Conservation (phyloP, 2,329 filamentous ascomycete species). For the Aspergillus quadrilineatus region DNA sequence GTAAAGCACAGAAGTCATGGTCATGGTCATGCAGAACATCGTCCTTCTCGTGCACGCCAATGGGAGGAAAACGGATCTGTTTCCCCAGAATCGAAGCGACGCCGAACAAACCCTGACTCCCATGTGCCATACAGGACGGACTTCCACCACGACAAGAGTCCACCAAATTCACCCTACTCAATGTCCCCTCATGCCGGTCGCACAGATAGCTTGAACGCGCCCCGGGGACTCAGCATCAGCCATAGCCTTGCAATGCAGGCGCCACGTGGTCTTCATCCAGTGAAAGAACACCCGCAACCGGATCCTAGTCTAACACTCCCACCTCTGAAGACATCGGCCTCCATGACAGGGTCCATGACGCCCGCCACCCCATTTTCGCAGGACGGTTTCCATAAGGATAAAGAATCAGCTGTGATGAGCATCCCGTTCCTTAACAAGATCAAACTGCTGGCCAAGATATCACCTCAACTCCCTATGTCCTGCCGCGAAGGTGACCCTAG, state of each 20-base stretch:
- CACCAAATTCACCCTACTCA: slow-evolving; percentile 42
- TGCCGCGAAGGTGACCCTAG: slow-evolving; percentile 31
- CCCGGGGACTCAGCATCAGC: slow-evolving; percentile 24
- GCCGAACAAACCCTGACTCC: slow-evolving; percentile 59
- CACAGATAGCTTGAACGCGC: slow-evolving; percentile 30
- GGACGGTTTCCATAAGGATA: slow-evolving; percentile 47
- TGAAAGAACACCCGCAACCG: slow-evolving; percentile 36
- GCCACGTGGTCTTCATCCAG: slow-evolving; percentile 45
- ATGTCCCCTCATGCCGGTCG: slow-evolving; percentile 47
- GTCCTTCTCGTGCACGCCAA: slow-evolving; percentile 25
- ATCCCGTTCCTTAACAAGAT: slow-evolving; percentile 76
- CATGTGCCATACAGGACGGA: slow-evolving; percentile 40
- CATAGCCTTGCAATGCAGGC: slow-evolving; percentile 55
- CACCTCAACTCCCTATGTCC: slow-evolving; percentile 59
- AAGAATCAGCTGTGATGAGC: slow-evolving; percentile 69
- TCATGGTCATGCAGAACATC: slow-evolving; percentile 25
- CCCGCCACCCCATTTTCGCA: slow-evolving; percentile 30
- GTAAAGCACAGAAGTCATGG: slow-evolving; percentile 25
- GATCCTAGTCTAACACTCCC: slow-evolving; percentile 54
- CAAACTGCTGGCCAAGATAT: slow-evolving; percentile 71
- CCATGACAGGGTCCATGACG: slow-evolving; percentile 19
- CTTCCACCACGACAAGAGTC: slow-evolving; percentile 39
- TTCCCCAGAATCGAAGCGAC: slow-evolving; percentile 61
- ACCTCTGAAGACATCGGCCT: slow-evolving; percentile 49
- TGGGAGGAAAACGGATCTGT: slow-evolving; percentile 41